phyloP scores from a whole-genome alignment of 805 yeast species.

The Candida golubevii region DNA sequence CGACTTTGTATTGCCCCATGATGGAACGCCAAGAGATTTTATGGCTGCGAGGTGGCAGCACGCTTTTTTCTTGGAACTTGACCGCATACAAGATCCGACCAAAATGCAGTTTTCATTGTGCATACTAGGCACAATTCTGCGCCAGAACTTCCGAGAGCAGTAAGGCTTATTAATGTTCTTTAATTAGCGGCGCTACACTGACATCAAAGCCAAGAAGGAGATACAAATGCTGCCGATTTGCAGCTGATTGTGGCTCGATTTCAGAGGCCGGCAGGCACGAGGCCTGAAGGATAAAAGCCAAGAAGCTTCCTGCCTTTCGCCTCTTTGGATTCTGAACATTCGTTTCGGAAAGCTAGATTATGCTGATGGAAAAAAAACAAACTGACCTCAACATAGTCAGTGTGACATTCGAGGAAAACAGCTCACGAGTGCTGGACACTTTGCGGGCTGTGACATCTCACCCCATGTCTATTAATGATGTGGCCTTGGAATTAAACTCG shows the following conservation, averaged over 20 bases:
- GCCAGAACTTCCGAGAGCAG: background rate
- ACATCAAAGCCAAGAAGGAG: background rate
- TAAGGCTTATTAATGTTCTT: background rate
- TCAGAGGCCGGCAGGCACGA: background rate
- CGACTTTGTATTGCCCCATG: too few relatives aligned
- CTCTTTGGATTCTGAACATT: background rate
- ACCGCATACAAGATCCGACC: too few relatives aligned
- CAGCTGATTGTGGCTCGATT: background rate
- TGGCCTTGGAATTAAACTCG: conserved; percentile 22
- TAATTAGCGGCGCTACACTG: background rate
- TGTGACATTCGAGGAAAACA: background rate
- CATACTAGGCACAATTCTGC: background rate
- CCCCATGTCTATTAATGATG: conserved; percentile 22
- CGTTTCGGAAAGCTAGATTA: background rate
- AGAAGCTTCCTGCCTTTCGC: background rate
- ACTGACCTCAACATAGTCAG: background rate
- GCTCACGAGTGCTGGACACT: conserved; percentile 6
- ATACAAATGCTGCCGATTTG: background rate
- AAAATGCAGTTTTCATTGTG: background rate
- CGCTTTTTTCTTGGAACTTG: too few relatives aligned
- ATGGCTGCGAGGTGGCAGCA: too few relatives aligned
- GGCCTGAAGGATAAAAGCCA: background rate
- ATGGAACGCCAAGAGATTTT: too few relatives aligned
- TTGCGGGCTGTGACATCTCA: conserved; percentile 21
- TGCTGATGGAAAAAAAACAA: background rate